Base-by-base conservation (phyloP, 768 basidiomycete species). In the Boletus pseudo-olivaceus region DNA sequence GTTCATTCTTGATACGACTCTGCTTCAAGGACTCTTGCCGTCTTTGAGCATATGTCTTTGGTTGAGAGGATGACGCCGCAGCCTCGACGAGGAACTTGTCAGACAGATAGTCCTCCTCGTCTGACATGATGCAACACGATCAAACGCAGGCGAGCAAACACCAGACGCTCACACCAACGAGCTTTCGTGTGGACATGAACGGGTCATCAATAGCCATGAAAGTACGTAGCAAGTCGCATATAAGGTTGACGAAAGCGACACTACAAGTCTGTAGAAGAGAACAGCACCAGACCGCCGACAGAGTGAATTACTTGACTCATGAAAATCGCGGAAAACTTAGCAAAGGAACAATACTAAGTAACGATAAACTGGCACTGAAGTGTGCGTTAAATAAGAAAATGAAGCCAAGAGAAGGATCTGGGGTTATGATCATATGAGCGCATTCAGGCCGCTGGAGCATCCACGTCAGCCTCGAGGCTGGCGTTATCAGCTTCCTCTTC, bases 61-160 rank as follows among this genome's bases (percentile, higher is more conserved):
- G 73, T 2, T 73, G 61, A 7, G 76, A 61, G 11, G 70, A 57
- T 32, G 68, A 51, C 8, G 75, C 32, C 19, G 65, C 53, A n/a
- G 74, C 47, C 1, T 77, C 75, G 44, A 76, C 60, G 5, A 93
- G 78, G 70, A 93, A 93, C 65, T 90, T 93, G 76, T 92, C 89
- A 32, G 90, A 92, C 47, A 94, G 80, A 66, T 93, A 94, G 74
- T 93, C 90, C 63, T 93, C 90, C 55, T 81, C 83, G 57, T 82
- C 82, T 48, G 84, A 83, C 87, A 88, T 90, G 59, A 48, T 51
- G 37, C 40, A 40, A 41, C 34, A 30, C 41, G 20, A 38, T 46
- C 44, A 58, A 53, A 49, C 39, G 30, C 15, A 8, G n/a, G 19
- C 23, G 56, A 55, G 49, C 55, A 67, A 72, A 69, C 57, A 60